phyloP scores from a whole-genome alignment of 2,329 filamentous ascomycete genomes.

The Penicillium verrucosum region DNA sequence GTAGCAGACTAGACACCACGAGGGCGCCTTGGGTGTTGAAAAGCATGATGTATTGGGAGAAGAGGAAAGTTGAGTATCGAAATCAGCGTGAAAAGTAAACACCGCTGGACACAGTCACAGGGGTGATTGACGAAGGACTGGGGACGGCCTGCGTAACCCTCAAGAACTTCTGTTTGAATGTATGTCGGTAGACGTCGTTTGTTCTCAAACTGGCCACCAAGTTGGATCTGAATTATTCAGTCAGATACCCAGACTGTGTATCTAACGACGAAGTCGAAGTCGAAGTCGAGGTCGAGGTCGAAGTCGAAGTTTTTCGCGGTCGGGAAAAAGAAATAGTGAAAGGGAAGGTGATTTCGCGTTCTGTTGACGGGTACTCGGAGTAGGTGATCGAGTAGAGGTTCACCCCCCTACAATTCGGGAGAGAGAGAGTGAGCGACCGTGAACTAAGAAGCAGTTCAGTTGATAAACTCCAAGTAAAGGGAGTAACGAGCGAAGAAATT shows the following conservation, averaged over 20 bases:
- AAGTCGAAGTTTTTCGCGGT: neutral
- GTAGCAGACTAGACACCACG: conserved; percentile 24
- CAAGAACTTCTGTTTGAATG: conserved; percentile 14
- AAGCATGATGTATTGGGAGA: conserved; percentile 24
- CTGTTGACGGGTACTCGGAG: neutral
- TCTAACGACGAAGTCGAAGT: neutral
- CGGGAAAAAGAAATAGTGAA: neutral
- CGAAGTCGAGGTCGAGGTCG: neutral
- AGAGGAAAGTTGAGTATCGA: conserved; percentile 4
- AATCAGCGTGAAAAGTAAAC: conserved; percentile 8
- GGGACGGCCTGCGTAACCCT: conserved; percentile 43
- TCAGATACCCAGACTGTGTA: neutral
- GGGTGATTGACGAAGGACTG: conserved; percentile 23
- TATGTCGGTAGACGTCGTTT: conserved; percentile 7
- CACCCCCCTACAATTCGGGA: conserved; percentile 1
- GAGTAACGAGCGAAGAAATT: conserved; percentile 5
- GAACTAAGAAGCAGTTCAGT: neutral
- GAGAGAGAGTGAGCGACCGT: neutral
- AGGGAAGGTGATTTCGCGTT: conserved; percentile 8
- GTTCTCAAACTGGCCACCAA: neutral
- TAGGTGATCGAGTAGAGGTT: neutral
- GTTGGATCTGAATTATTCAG: neutral
- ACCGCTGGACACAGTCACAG: conserved; percentile 22
- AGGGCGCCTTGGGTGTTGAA: conserved; percentile 27
- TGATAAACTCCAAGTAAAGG: neutral